Base-by-base conservation (phyloP, 805 yeast species). In the Cyberlindnera samutprakarnensis region DNA sequence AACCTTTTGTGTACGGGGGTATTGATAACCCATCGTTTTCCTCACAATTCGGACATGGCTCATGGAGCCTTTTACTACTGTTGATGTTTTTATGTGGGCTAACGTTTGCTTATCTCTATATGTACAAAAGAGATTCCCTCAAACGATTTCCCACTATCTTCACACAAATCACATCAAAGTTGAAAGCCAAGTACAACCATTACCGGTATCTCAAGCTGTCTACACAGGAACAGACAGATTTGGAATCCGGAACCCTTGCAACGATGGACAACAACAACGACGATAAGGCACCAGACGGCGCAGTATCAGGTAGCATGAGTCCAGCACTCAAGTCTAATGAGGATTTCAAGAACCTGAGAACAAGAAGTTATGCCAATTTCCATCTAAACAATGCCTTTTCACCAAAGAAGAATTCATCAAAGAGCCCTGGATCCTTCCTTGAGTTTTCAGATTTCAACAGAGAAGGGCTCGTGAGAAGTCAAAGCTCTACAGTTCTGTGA, bases 341-440 rank as follows among this genome's bases (percentile, higher is more conserved):
- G n/a, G 44, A 38, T 14, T 30, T 43, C 4, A 27, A 36, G 3
- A 43, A 36, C 23, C 29, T 49, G 30, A 42, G 53, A 34, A 47
- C 53, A 1, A 40, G 53, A 32, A 36, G 43, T 26, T 47, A 37
- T 33, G 52, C 51, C 2, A 47, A 39, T 25, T 18, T 48, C 13
- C 47, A 35, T 19, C 13, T 15, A 34, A 8, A n/a, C 28, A 17
- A 38, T 14, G 23, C 36, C 27, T 37, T 38, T 14, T 20, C 25
- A n/a, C 37, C 46, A 16, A 47, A 39, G 28, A 44, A 42, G 33
- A 8, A 25, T 7, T 13, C 6, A 18, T 10, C 22, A 18, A 37
- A 12, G 31, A 66, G 62, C 68, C 53, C 70, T 32, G 68, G 66
- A 27, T 61, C 62, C 43, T 59, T 61, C 30, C 57, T 61, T 15